Evolutionary conservation across 495 filamentous ascomycete genomes (phyloP), one percentile per base, ranked within the genome.

Genomic region (Aspergillus panamensis): DNA sequence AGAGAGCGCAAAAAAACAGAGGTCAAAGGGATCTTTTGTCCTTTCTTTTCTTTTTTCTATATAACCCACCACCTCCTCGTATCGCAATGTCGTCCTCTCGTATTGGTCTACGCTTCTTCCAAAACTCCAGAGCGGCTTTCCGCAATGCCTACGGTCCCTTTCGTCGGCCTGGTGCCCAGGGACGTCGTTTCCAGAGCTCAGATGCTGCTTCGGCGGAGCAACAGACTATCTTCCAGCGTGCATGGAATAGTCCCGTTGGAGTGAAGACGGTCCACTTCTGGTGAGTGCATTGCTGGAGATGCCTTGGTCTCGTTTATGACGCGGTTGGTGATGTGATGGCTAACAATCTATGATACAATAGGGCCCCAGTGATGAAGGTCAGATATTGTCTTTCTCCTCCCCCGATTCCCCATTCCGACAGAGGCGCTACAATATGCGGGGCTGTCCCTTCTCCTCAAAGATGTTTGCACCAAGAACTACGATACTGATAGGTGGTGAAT

Each of bases 181-280:
- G 81, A 49, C 81, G 80, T 65, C 84, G 87, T 50, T 89, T 83
- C 68, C 84, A 88, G 68, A 88, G 81, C 72, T 84, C 85, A 33
- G 81, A 78, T 61, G 76, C 82, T 43, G 73, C 73, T 16, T 70
- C 80, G 29, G 70, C 75, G 14, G 72, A 74, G 58, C 70, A 84
- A 62, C 77, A 86, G 71, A 84, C 73, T 66, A 82, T 76, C 66
- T 78, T 89, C 69, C 81, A 84, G 77, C 83, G 83, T 69, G 77
- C 93, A 72, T 95, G 88, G 89, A 87, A 91, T 73, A 91, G 89
- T 74, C 88, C 89, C 16, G 75, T 96, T 54, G 92, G 92, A 29
- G 69, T 95, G 33, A 96, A 96, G 85, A 98, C 94, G 55, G 92
- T 98, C 68, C 94, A 98, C 74, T 98, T 98, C 78, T 98, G 94